Base-by-base conservation (phyloP, 495 filamentous ascomycete species). In the Articulospora tetracladia region DNA sequence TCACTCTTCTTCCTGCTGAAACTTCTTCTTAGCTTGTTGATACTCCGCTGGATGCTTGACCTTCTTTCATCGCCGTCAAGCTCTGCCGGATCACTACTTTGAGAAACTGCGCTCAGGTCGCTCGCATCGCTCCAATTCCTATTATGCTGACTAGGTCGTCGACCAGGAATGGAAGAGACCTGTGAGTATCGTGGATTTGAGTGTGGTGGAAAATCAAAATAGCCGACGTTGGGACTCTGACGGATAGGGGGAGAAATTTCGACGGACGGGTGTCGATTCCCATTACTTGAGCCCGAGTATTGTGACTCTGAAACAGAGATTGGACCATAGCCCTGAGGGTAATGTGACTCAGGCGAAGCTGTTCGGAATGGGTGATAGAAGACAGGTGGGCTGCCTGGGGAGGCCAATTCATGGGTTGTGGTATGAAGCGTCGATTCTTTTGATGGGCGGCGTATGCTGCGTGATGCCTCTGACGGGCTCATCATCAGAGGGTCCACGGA, bases 401-500 rank as follows among this genome's bases (percentile, higher is more conserved):
- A 55, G 17, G 59, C 65, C 13, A 61, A 30, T 34, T 58, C 58
- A 19, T 67, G 34, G 25, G 53, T 46, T 36, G 51, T 46, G 26
- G 49, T 55, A 22, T 57, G 44, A 26, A 22, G 26, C 7, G 19
- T 20, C 13, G 60, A 58, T 25, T 49, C 22, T 13, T 55, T 36
- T n/a, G 50, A 53, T 20, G 39, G 50, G 2, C 52, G 27, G 10
- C 36, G 56, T 25, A 62, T 55, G 49, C 46, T 59, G 22, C 47
- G 32, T 17, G 51, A 50, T 17, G 53, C 36, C 20, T 62, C 61
- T 3, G 61, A 64, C 27, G 55, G 51, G 10, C 24, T 57, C 62
- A 68, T 68, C 46, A 62, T 62, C 0, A 67, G 32, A 8, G 65
- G 65, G 51, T 68, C 65, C 7, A 62, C 30, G 13, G 61, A 64